Evolutionary conservation across 2,329 filamentous ascomycete genomes (phyloP), one percentile per base, ranked within the genome.

Genomic region (Colletotrichum sp.): DNA sequence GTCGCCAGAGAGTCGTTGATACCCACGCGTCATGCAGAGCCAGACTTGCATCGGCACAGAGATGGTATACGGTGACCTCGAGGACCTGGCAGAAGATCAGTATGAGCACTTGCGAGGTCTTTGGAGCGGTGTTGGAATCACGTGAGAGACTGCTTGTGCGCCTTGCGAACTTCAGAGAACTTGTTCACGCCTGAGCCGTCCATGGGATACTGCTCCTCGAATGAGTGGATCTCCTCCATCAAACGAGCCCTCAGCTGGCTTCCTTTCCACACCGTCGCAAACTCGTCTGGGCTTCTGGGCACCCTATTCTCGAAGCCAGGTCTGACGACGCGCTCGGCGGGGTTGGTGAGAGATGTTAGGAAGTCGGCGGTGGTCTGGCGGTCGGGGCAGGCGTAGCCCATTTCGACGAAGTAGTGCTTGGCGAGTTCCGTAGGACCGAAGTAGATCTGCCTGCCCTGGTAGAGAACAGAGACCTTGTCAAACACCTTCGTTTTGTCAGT

Each of bases 351-450:
- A 1, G 88, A 88, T 0, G 79, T 95, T n/a, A 95, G 82, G 82
- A 95, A 95, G 79, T 95, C 94, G 0, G 93, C 91, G 1, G 93
- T 94, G 0, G 93, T 95, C 78, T 92, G 85, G 26, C 86, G 79
- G 0, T 82, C 81, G 0, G 85, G 85, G 32, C 83, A 93, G 14
- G 90, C 86, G 75, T 94, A 95, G 0, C 93, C 93, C 69, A 82
- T 70, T 24, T 81, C 67, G 13, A 77, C 30, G 26, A 82, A 82
- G 26, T 82, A 82, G 9, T 78, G 66, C 36, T 78, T 81, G 1
- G 81, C 81, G 0, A 61, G 16, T 1, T 77, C 68, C 0, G 79
- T 77, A 1, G 67, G 68, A 0, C 81, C 81, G 30, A 82, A 82
- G 76, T 78, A 94, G 64, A 94, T 91, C 78, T 93, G 92, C 67